These are phyloP conservation scores for Pelargonium cotyledonis DNA, from an alignment of 441 rosid genomes.

Conservation along the genomic window DNA sequence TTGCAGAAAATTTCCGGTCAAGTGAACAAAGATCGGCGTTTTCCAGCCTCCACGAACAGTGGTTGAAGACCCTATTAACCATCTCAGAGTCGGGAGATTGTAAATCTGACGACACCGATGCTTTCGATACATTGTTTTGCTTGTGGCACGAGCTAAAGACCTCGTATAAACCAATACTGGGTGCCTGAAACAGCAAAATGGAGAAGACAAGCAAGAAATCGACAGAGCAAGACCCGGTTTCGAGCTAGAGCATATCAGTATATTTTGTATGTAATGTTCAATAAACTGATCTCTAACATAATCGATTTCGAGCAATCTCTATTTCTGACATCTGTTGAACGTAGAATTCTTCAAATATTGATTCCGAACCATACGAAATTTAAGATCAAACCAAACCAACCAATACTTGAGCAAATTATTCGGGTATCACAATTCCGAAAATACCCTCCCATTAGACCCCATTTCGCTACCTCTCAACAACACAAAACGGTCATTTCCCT, in stretches of 20 bases:
- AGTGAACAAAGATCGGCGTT: constrained; percentile 77
- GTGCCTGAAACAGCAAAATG: neutral
- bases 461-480: no score
- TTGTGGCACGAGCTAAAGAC: constrained; percentile 78
- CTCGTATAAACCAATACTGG: constrained; percentile 20
- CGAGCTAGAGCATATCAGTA: neutral
- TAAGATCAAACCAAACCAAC: no score
- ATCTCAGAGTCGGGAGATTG: constrained; percentile 27
- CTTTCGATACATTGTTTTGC: constrained; percentile 63
- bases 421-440: no score
- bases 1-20: constrained; percentile 62
- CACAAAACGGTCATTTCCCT: no score
- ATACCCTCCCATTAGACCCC: no score
- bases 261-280: neutral
- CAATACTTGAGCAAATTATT: no score
- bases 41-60: constrained; percentile 84
- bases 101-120: constrained; percentile 36
- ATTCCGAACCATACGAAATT: no score
- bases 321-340: no score
- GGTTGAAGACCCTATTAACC: constrained; percentile 55
- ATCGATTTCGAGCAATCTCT: no score
- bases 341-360: no score
- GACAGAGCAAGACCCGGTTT: neutral
- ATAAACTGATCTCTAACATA: neutral
- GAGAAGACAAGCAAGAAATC: neutral